These are phyloP conservation scores for Rutidosis leptorrhynchoides DNA, from an alignment of 129 eudicot species.

Conservation along the genomic window DNA sequence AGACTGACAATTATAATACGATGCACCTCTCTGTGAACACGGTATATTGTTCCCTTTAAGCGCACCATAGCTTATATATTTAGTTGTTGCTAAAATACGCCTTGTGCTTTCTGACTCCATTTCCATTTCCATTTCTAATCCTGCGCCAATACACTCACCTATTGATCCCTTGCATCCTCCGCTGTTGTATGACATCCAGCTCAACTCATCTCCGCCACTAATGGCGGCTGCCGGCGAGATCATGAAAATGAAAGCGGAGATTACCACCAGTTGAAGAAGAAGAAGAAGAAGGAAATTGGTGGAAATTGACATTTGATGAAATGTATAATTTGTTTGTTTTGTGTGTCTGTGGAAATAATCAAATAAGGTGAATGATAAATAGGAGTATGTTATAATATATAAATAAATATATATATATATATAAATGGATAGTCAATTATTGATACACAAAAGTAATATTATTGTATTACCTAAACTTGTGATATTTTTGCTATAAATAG, in stretches of 20 bases:
- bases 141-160: slow-evolving; percentile 65
- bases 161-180: slow-evolving; percentile 65
- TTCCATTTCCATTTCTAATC: slow-evolving; percentile 38
- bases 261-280: slow-evolving; percentile 25
- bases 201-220: slow-evolving; percentile 32
- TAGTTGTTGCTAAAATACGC: slow-evolving; percentile 54
- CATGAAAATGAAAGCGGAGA: slow-evolving; percentile 26
- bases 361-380: slow-evolving; percentile 12
- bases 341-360: slow-evolving; percentile 11
- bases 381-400: slow-evolving; percentile 4
- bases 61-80: slow-evolving; percentile 75
- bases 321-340: neutral
- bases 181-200: slow-evolving; percentile 40
- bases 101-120: slow-evolving; percentile 73
- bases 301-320: slow-evolving; percentile 31
- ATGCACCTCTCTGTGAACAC: slow-evolving; percentile 74
- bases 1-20: slow-evolving; percentile 72
- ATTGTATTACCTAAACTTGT: too few relatives aligned
- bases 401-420: slow-evolving; percentile 24
- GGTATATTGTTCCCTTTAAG: slow-evolving; percentile 69
- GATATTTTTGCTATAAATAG: too few relatives aligned
- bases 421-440: too few relatives aligned
- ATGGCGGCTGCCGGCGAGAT: slow-evolving; percentile 18
- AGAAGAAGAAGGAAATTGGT: slow-evolving; percentile 22
- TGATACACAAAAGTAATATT: too few relatives aligned